Percentiles rank a stretch among this genome's conserved stretches.
phyloP scores from a whole-genome alignment of 768 basidiomycete genomes.

The Pilatotrama ljubarskyi region DNA sequence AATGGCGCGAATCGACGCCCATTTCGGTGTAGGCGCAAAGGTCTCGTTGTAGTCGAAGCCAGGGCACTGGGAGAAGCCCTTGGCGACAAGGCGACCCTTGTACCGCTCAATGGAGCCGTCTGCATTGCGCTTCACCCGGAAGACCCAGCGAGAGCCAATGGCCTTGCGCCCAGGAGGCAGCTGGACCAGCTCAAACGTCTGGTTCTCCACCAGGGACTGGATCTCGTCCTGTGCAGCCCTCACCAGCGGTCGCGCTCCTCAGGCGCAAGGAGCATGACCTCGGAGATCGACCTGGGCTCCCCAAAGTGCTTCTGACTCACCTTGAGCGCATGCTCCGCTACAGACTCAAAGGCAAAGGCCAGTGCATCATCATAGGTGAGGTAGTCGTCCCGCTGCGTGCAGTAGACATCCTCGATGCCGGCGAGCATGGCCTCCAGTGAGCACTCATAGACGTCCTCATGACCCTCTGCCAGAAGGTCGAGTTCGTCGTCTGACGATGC shows the following conservation, averaged over 20 bases:
- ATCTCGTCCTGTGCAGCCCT: slow-evolving; percentile 23
- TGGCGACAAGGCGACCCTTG: neutral
- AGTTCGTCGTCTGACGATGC: slow-evolving; percentile 3
- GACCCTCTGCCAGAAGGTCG: slow-evolving; percentile 5
- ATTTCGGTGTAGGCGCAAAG: slow-evolving; percentile 32
- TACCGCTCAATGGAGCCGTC: slow-evolving; percentile 29
- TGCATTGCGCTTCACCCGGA: slow-evolving; percentile 38
- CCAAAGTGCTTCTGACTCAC: slow-evolving; percentile 8
- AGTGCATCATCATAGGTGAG: slow-evolving; percentile 10
- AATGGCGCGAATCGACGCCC: slow-evolving; percentile 31
- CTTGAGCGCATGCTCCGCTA: slow-evolving; percentile 6
- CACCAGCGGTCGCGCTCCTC: slow-evolving; percentile 18
- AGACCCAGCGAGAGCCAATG: slow-evolving; percentile 39
- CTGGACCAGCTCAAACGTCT: slow-evolving; percentile 33
- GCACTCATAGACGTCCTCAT: slow-evolving; percentile 1
- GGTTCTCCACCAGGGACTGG: slow-evolving; percentile 23
- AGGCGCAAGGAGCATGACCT: slow-evolving; percentile 3
- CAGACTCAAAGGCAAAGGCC: slow-evolving; percentile 8
- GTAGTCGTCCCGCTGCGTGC: neutral
- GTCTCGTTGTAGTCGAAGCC: slow-evolving; percentile 31
- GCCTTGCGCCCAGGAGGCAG: slow-evolving; percentile 34
- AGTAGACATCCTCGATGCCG: slow-evolving; percentile 8
- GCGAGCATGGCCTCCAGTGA: slow-evolving; percentile 2
- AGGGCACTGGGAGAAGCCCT: slow-evolving; percentile 33
- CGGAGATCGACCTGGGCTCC: slow-evolving; percentile 7